Evolutionary conservation across 179 eudicot species (phyloP).

Genomic region (Spinacia oleracea): DNA sequence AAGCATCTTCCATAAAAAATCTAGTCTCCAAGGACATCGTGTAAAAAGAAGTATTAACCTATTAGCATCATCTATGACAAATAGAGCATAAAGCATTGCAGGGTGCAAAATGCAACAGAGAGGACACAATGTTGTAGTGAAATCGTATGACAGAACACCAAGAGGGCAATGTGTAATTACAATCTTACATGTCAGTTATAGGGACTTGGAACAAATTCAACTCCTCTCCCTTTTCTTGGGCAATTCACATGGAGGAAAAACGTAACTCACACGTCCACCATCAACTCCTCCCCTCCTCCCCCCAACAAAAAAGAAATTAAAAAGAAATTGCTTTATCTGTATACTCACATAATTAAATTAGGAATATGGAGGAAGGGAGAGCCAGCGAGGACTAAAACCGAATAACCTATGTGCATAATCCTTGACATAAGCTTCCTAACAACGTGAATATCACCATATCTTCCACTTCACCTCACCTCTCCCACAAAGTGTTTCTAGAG

Average conservation of each 20-base stretch:
- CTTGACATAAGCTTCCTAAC: neutral
- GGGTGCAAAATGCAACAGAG: neutral
- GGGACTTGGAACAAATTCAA: neutral
- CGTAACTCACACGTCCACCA: neutral
- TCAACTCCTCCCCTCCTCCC: neutral
- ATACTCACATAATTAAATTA: neutral
- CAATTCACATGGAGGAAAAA: neutral
- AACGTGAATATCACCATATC: neutral
- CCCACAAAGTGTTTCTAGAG: neutral
- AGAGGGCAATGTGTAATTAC: neutral
- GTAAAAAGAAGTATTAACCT: neutral
- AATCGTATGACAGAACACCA: neutral
- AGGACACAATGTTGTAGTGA: neutral
- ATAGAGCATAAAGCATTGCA: neutral
- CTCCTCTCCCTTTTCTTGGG: neutral
- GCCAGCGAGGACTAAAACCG: neutral
- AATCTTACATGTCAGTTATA: neutral
- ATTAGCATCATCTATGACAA: neutral
- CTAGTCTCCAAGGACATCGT: neutral
- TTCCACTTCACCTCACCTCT: neutral
- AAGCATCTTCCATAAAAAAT: conserved; percentile 1
- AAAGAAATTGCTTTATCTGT: too few species aligned
- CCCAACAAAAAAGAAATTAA: too few species aligned
- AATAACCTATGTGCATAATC: neutral
- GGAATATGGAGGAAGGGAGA: neutral